Conservation (phyloP, 2,329 filamentous ascomycete species). For the Amauroascus niger region DNA sequence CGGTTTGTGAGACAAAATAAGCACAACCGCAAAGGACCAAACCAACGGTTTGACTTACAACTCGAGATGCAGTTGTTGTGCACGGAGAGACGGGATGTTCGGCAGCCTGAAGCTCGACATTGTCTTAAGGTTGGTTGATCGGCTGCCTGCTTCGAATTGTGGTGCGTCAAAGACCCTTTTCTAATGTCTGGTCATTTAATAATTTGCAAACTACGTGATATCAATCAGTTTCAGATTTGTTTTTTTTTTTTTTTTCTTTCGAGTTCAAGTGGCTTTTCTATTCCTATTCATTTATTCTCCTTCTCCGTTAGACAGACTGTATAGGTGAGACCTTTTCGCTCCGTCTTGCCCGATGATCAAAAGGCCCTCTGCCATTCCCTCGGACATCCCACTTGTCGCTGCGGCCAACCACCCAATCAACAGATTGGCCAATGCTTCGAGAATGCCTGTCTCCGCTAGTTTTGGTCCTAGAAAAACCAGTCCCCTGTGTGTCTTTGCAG, state of each 20-base stretch:
- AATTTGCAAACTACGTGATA: not conserved
- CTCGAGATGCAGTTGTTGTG: conserved; percentile 68
- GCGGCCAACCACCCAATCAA: not conserved
- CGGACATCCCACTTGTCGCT: conserved; percentile 1
- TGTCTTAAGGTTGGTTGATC: not conserved
- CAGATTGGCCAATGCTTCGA: not conserved
- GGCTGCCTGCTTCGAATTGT: not conserved
- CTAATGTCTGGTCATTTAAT: not conserved
- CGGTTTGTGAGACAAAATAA: not conserved
- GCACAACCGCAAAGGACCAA: not conserved
- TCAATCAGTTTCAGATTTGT: too few species aligned
- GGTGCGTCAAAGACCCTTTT: too few species aligned
- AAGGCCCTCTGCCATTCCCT: not conserved
- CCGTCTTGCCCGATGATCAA: not conserved
- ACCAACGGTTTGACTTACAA: conserved; percentile 51
- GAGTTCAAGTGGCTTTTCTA: too few species aligned
- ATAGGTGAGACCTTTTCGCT: too few species aligned
- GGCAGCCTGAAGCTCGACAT: conserved; percentile 33
- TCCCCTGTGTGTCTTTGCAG: not conserved
- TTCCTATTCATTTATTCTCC: too few species aligned
- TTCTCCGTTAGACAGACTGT: too few species aligned
- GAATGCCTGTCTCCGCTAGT: not conserved
- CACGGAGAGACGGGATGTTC: conserved; percentile 48
- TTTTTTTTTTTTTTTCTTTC: too few species aligned
- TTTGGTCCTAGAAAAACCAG: not conserved